phyloP scores from a whole-genome alignment of 2,329 filamentous ascomycete species.

The Trichoderma endophyticum region DNA sequence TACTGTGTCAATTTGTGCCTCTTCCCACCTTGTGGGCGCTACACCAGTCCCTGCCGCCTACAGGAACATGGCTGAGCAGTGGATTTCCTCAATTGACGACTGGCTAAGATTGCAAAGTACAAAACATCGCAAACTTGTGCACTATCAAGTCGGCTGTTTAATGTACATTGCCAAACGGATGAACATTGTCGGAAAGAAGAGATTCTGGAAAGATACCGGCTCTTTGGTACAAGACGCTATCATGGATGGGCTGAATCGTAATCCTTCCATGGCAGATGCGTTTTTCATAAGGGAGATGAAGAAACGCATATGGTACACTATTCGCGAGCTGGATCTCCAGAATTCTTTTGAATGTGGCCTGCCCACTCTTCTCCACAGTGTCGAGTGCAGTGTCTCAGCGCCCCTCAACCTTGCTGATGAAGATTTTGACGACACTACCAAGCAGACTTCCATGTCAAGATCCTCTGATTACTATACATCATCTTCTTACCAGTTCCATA shows the following conservation, averaged over 20 bases:
- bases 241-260: neutral
- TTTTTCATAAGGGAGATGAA: constrained; percentile 11
- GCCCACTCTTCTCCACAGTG: neutral
- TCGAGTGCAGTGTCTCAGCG: neutral
- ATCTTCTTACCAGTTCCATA: constrained; percentile 2
- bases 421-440: neutral
- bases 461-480: neutral
- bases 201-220: constrained; percentile 11
- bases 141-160: neutral
- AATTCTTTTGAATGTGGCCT: constrained; percentile 8
- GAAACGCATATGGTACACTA: constrained; percentile 3
- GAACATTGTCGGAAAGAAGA: constrained; percentile 3
- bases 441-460: neutral
- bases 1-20: neutral
- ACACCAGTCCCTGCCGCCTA: neutral
- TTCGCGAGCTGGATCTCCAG: constrained; percentile 9
- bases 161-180: constrained; percentile 3
- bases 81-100: neutral
- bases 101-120: constrained; percentile 2
- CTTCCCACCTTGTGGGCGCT: neutral
- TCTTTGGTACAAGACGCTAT: neutral
- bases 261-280: neutral
- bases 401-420: constrained; percentile 4
- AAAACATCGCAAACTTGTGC: constrained; percentile 13
- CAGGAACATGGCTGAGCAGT: constrained; percentile 1